These are phyloP conservation scores for Metschnikowia bowlesiae DNA, from an alignment of 805 yeast species.

Conservation along the genomic window DNA sequence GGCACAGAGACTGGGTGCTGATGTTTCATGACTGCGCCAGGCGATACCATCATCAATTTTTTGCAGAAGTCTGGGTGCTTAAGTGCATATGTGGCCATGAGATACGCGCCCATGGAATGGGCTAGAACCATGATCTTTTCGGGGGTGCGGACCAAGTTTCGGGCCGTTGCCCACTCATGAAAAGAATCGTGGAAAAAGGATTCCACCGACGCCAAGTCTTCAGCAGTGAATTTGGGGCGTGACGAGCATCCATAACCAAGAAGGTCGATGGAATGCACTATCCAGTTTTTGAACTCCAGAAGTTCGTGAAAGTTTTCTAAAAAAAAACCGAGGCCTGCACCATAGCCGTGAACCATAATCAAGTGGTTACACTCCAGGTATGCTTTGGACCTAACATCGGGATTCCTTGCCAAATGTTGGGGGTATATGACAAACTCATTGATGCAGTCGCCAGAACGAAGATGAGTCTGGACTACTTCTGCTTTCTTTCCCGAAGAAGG, in stretches of 20 bases:
- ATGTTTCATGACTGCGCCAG: slow-evolving; percentile 75
- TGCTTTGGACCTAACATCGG: slow-evolving; percentile 4
- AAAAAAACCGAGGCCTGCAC: slow-evolving; percentile 42
- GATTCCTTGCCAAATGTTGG: slow-evolving; percentile 5
- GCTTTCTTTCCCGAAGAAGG: slow-evolving; percentile 24
- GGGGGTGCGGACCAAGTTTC: slow-evolving; percentile 36
- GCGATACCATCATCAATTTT: slow-evolving; percentile 76
- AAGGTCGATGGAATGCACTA: slow-evolving; percentile 80
- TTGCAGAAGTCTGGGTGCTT: slow-evolving; percentile 54
- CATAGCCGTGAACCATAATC: slow-evolving; percentile 44
- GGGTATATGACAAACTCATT: slow-evolving; percentile 41
- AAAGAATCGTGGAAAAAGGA: slow-evolving; percentile 62
- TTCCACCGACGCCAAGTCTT: slow-evolving; percentile 49
- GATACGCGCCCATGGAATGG: slow-evolving; percentile 91
- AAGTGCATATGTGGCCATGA: slow-evolving; percentile 64
- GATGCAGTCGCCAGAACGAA: slow-evolving; percentile 28
- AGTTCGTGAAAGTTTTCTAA: slow-evolving; percentile 36
- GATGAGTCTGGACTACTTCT: slow-evolving; percentile 29
- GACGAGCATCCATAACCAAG: slow-evolving; percentile 90
- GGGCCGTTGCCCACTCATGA: slow-evolving; percentile 53
- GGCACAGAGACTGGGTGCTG: slow-evolving; percentile 51
- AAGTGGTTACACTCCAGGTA: slow-evolving; percentile 28
- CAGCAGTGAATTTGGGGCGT: slow-evolving; percentile 56
- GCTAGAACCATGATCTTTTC: slow-evolving; percentile 58
- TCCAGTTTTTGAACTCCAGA: slow-evolving; percentile 45